Evolutionary conservation across 2,329 filamentous ascomycete species (phyloP), one percentile per base, ranked within the genome.

Genomic region (Zymoseptoria ardabiliae): DNA sequence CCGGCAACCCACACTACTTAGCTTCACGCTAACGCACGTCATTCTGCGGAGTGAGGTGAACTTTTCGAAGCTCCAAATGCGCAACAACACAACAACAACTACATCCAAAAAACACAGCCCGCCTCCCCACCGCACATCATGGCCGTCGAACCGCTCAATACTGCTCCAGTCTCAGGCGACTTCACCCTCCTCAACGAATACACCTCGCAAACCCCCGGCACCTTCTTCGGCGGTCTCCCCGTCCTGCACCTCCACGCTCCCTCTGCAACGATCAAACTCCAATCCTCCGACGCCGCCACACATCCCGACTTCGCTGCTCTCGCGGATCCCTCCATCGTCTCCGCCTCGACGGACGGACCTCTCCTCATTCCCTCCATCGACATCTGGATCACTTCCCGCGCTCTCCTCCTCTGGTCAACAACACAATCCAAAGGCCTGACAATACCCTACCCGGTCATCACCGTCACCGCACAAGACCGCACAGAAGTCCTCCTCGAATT

Each of bases 401-500:
- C 51, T 53, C 41, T 60, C 10, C 19, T 79, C 13, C 73, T 92
- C 61, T 91, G 85, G 76, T 87, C 85, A 65, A 73, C 76, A 11
- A 72, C 79, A 3, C 80, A 78, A 11, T 77, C 79, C 41, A 80
- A 76, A 19, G 89, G 89, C 63, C 75, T 90, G 51, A 80, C 84
- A 49, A 88, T 92, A 64, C 84, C 87, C 0, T 93, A 91, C 73
- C 88, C 86, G 2, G 78, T 83, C 61, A 89, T 93, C 71, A 85
- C 85, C 21, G 85, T 92, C 17, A 89, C 91, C 71, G 89, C 88
- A 0, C 83, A 88, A 66, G 87, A 90, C 73, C 82, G 84, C 58
- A 66, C 70, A 57, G 78, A 76, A 5, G 79, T 90, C 17, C 87
- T 87, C 75, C 84, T 89, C 77, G 86, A 89, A 70, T 78, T 90